Base-by-base conservation (phyloP, 371 early-diverging fungal species). In the Rhizopus stolonifer region DNA sequence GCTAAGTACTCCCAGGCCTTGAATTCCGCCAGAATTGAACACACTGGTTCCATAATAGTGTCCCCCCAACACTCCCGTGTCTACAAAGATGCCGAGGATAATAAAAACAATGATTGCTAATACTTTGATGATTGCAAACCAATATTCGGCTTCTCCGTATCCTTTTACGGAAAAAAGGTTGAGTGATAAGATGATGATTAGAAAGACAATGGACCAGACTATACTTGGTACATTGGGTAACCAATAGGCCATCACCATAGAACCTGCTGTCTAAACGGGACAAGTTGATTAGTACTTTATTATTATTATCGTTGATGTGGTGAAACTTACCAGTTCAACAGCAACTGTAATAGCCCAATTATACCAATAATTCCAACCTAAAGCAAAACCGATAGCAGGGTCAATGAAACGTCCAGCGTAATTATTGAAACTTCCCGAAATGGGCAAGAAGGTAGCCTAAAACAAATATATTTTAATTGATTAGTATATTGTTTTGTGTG, bases 381-480 rank as follows among this genome's bases (percentile, higher is more conserved):
- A 72, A 22, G 90, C 86, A 71, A 90, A 90, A 4, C 87, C 88
- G 7, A 89, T 67, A 8, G 90, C 83, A 4, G 88, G 88, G 65
- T 92, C 92, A 50, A 90, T 78, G 54, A 91, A 92, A 14, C 91
- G 79, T n/a, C 82, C 77, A 4, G 86, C 91, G 69, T 87, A 89
- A 29, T 83, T 81, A 58, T 88, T 89, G 80, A 93, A 90, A 15
- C 88, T 83, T 22, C 92, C 94, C 1, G 91, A 77, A 15, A 89
- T 83, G 13, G 94, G 92, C 13, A 91, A 70, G 47, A 81, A 82
- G 0, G 93, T 88, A 11, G 67, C 61, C 61, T 61, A 46, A n/a
- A n/a, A n/a, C n/a, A n/a, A n/a, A n/a, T n/a, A n/a, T n/a, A n/a
- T n/a, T n/a, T n/a, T n/a, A n/a, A n/a, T n/a, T n/a, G n/a, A n/a